A percentile compares a stretch with the other conserved stretches of the same genome.
These are phyloP conservation scores for Zhuliangozyma blackwelliae DNA, from an alignment of 1,139 yeast genomes.

Conservation along the genomic window DNA sequence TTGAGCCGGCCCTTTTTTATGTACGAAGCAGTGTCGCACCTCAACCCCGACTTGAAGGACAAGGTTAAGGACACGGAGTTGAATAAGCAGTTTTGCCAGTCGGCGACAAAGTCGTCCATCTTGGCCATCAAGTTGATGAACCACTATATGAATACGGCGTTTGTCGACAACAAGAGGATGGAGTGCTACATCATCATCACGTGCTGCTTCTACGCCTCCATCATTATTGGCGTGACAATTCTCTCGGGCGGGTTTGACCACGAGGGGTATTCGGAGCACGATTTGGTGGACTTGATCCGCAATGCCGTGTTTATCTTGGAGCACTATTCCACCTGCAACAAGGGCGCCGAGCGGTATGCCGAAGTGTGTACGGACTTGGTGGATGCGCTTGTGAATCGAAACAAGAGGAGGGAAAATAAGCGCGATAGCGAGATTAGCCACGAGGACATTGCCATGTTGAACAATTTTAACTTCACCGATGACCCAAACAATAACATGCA, in stretches of 20 bases:
- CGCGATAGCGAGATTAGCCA: slow-evolving; percentile 4
- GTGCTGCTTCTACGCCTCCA: slow-evolving; percentile 14
- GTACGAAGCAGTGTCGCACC: slow-evolving; percentile 14
- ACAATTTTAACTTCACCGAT: slow-evolving; percentile 13
- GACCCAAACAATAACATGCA: slow-evolving; percentile 14
- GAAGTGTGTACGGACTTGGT: slow-evolving; percentile 14
- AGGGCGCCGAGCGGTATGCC: slow-evolving; percentile 15
- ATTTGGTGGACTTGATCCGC: slow-evolving; percentile 11
- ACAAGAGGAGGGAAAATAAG: slow-evolving; percentile 1
- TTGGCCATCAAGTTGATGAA: slow-evolving; percentile 14
- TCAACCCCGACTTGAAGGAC: slow-evolving; percentile 6
- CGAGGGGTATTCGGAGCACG: slow-evolving; percentile 13
- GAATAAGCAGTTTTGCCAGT: slow-evolving; percentile 12
- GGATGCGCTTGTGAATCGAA: slow-evolving; percentile 11
- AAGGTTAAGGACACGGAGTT: slow-evolving; percentile 7
- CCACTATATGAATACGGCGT: slow-evolving; percentile 13
- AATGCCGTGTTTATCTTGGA: slow-evolving; percentile 12
- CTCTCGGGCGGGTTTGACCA: slow-evolving; percentile 13
- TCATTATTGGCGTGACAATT: slow-evolving; percentile 15
- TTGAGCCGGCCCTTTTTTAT: slow-evolving; percentile 46
- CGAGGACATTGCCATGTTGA: slow-evolving; percentile 9
- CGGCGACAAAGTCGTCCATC: slow-evolving; percentile 15
- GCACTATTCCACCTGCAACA: slow-evolving; percentile 14
- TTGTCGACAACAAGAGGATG: slow-evolving; percentile 10
- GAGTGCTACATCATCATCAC: slow-evolving; percentile 16